Evolutionary conservation across 2,329 filamentous ascomycete species (phyloP).

Genomic region (Ceratocystis cubensis): DNA sequence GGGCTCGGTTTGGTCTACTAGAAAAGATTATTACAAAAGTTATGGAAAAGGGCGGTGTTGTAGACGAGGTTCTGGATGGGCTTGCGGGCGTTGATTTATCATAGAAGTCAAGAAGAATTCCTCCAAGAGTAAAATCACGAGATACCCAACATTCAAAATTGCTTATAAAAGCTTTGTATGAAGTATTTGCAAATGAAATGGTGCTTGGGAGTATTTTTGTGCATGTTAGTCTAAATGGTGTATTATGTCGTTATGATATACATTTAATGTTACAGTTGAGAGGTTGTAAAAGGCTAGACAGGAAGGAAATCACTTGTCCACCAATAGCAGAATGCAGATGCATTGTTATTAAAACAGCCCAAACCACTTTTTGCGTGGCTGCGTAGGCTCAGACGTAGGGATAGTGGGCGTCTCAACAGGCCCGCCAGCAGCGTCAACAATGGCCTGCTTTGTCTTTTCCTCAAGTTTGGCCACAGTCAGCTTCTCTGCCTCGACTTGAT

Average conservation of each 20-base stretch:
- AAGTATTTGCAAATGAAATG: not conserved
- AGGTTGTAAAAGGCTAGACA: not conserved
- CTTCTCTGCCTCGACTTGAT: conserved; percentile 29
- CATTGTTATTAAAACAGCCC: conserved; percentile 15
- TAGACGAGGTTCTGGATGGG: conserved; percentile 72
- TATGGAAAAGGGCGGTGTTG: conserved; percentile 64
- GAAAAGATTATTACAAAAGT: conserved; percentile 64
- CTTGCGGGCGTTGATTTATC: conserved; percentile 62
- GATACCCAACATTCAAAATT: conserved; percentile 4
- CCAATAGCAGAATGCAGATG: not conserved
- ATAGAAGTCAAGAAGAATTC: conserved; percentile 27
- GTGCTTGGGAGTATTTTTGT: not conserved
- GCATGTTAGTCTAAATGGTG: not conserved
- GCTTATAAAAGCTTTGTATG: not conserved
- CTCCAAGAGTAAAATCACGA: not conserved
- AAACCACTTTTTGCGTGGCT: conserved; percentile 20
- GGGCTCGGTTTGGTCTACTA: conserved; percentile 62
- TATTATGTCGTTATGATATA: not conserved
- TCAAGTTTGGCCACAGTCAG: conserved; percentile 21
- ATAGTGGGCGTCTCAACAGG: not conserved
- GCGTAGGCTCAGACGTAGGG: not conserved
- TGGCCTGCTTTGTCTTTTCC: conserved; percentile 18
- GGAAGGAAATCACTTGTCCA: not conserved
- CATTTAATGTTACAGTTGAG: conserved; percentile 8
- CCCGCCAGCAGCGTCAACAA: conserved; percentile 15